A percentile compares a stretch with the other conserved stretches of the same genome.
phyloP scores from a whole-genome alignment of 805 yeast genomes.

The Metschnikowia reukaufii region DNA sequence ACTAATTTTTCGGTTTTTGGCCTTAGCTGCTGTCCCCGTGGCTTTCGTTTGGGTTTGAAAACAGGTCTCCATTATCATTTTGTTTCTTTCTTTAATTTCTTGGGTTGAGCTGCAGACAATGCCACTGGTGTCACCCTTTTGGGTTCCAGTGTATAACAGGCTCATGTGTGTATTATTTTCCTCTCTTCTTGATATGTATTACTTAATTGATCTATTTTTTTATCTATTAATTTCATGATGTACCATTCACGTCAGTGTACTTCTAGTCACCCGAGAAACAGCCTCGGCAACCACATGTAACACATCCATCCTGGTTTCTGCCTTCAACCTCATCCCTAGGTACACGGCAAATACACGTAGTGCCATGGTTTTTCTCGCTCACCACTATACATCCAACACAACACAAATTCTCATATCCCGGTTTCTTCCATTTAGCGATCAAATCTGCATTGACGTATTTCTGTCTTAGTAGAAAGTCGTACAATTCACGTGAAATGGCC shows the following conservation, averaged over 20 bases:
- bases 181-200: conserved; percentile 7
- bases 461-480: conserved; percentile 70
- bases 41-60: neutral
- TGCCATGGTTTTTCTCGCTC: conserved; percentile 55
- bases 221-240: no score
- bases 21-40: neutral
- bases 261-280: conserved; percentile 66
- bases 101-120: neutral
- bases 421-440: conserved; percentile 79
- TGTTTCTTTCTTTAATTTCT: neutral
- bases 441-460: conserved; percentile 65
- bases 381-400: conserved; percentile 76
- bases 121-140: neutral
- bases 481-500: conserved; percentile 63
- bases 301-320: conserved; percentile 47
- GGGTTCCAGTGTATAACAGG: neutral
- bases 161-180: neutral
- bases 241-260: neutral
- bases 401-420: conserved; percentile 84
- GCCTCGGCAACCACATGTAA: conserved; percentile 83
- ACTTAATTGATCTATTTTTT: neutral
- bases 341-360: conserved; percentile 83
- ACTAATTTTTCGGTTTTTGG: conserved; percentile 3
- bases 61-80: neutral
- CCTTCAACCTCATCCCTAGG: conserved; percentile 57